Percentiles rank a stretch among this genome's conserved stretches.
These are phyloP conservation scores for Fusarium sulawesiense DNA, from an alignment of 2,329 filamentous ascomycete genomes.

Conservation along the genomic window DNA sequence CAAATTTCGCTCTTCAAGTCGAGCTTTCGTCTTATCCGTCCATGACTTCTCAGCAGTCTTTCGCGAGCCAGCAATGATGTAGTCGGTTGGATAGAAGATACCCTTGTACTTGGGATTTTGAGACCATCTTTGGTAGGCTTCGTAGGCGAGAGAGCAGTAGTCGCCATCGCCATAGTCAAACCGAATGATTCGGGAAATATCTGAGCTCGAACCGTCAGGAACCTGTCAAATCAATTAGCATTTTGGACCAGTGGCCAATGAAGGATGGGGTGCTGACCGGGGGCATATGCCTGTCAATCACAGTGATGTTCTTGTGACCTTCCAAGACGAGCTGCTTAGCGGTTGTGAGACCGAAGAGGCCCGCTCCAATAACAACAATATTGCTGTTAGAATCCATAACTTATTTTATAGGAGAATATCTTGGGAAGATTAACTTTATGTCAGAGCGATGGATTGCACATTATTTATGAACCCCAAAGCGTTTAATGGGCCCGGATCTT, in stretches of 20 bases:
- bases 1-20: conserved; percentile 13
- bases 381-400: conserved; percentile 30
- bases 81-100: conserved; percentile 18
- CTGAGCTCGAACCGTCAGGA: conserved; percentile 50
- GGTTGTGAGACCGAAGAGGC: conserved; percentile 48
- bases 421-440: not conserved
- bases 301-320: conserved; percentile 50
- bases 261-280: conserved; percentile 25
- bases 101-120: conserved; percentile 24
- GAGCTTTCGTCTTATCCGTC: conserved; percentile 30
- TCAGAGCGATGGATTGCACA: not conserved
- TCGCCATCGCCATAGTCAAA: conserved; percentile 71
- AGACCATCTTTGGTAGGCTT: conserved; percentile 31
- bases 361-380: conserved; percentile 48
- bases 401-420: rapidly evolving
- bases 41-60: conserved; percentile 5
- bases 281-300: conserved; percentile 50
- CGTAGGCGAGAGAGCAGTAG: conserved; percentile 67
- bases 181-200: conserved; percentile 53
- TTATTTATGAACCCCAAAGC: not conserved
- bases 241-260: not conserved
- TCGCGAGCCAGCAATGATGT: conserved; percentile 16
- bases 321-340: conserved; percentile 44
- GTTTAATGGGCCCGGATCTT: conserved; percentile 9
- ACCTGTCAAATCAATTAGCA: conserved; percentile 26